These are phyloP conservation scores for Beauveria sp. DNA, from an alignment of 2,329 filamentous ascomycete species.

Conservation along the genomic window DNA sequence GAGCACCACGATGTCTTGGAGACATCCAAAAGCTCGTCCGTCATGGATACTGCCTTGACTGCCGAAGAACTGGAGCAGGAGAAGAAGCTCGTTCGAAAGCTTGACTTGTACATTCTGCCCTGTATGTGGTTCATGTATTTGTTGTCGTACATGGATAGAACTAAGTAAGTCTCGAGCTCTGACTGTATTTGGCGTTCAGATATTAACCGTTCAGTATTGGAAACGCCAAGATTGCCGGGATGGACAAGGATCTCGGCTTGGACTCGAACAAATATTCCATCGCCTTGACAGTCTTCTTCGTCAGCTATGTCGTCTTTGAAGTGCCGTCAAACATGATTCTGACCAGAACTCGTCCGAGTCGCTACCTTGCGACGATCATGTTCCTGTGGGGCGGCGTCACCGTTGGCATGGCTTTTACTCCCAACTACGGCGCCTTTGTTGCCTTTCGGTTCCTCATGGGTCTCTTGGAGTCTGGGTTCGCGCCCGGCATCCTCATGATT, in stretches of 20 bases:
- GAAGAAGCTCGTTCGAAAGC: conserved; percentile 17
- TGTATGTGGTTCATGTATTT: conserved; percentile 44
- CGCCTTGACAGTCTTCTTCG: conserved; percentile 50
- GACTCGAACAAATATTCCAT: conserved; percentile 45
- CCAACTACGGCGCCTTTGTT: conserved; percentile 37
- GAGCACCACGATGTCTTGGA: neutral
- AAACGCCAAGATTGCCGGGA: conserved; percentile 49
- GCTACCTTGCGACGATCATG: conserved; percentile 46
- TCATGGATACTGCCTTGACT: neutral
- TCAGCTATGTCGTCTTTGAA: conserved; percentile 48
- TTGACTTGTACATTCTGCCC: conserved; percentile 30
- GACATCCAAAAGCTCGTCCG: neutral
- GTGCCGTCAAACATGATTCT: conserved; percentile 49
- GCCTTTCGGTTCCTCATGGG: conserved; percentile 42
- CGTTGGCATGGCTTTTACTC: conserved; percentile 45
- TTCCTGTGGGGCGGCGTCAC: conserved; percentile 47
- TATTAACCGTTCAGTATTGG: conserved; percentile 49
- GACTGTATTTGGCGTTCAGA: too few species aligned
- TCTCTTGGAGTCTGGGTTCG: conserved; percentile 48
- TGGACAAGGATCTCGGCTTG: conserved; percentile 41
- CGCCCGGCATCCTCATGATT: conserved; percentile 50
- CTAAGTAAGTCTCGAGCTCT: conserved; percentile 10
- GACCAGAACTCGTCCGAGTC: conserved; percentile 44
- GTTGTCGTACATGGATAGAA: conserved; percentile 19
- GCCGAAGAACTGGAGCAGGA: neutral